These are phyloP conservation scores for Emericellopsis terricola DNA, from an alignment of 495 filamentous ascomycete species.

Conservation along the genomic window DNA sequence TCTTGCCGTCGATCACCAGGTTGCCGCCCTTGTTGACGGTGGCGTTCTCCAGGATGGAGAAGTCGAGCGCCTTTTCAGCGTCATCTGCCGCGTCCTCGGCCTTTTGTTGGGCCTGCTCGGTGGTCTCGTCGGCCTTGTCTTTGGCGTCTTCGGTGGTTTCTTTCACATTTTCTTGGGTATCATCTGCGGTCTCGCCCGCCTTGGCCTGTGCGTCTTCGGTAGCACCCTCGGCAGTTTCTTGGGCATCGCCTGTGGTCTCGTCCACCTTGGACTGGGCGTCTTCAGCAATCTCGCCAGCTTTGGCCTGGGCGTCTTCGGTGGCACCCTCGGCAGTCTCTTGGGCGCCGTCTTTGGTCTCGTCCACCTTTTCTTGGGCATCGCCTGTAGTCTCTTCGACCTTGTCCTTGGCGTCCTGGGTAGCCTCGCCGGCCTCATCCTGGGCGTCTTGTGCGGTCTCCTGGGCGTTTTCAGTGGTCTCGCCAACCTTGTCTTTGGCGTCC, in stretches of 20 bases:
- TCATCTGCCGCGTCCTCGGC: neutral
- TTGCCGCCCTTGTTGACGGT: constrained; percentile 46
- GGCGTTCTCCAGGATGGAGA: constrained; percentile 28
- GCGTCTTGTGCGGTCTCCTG: neutral
- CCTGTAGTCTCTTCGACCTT: constrained; percentile 1
- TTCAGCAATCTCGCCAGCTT: neutral
- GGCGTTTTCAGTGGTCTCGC: neutral
- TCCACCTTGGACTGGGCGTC: neutral
- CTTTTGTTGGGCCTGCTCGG: neutral
- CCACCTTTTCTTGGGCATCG: neutral
- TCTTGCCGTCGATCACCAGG: constrained; percentile 37
- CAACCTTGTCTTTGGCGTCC: neutral
- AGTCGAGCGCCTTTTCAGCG: neutral
- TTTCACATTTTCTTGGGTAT: neutral
- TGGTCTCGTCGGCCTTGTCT: neutral
- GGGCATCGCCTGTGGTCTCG: constrained; percentile 10
- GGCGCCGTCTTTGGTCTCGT: neutral
- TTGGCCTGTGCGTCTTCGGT: neutral
- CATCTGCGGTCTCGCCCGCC: neutral
- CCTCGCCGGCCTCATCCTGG: neutral
- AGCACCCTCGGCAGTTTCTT: neutral
- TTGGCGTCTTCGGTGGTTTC: neutral
- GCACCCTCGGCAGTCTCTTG: neutral
- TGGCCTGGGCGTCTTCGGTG: neutral
- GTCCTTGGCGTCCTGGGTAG: neutral